These are phyloP conservation scores for Mycoemilia scoparia DNA, from an alignment of 192 early-diverging fungal species.

Conservation along the genomic window DNA sequence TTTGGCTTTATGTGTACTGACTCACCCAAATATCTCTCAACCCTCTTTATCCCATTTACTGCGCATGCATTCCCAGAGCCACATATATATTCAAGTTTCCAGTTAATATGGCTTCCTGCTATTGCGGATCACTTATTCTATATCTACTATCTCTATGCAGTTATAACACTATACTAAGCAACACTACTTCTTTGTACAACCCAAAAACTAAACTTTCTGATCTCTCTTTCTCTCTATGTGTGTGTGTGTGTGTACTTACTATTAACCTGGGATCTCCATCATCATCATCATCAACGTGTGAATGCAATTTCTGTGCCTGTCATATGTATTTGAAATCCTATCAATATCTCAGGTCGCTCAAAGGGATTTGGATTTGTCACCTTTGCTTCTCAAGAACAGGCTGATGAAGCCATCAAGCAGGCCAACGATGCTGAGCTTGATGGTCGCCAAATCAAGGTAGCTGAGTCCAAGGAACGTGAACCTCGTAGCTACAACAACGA, in stretches of 20 bases:
- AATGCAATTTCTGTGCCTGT: not conserved
- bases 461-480: constrained; percentile 40
- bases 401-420: constrained; percentile 46
- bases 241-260: not conserved
- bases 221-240: not conserved
- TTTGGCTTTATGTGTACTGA: too few relatives aligned
- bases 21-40: too few relatives aligned
- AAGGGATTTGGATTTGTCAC: constrained; percentile 83
- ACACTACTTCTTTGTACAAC: not conserved
- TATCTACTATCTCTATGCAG: too few relatives aligned
- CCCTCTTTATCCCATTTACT: too few relatives aligned
- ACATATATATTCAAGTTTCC: too few relatives aligned
- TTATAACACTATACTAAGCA: too few relatives aligned
- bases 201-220: not conserved
- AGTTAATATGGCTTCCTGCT: too few relatives aligned
- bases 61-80: too few relatives aligned
- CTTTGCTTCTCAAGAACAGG: constrained; percentile 40
- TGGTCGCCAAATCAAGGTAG: constrained; percentile 69
- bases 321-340: not conserved
- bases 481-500: too few relatives aligned
- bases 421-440: constrained; percentile 54
- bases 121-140: too few relatives aligned
- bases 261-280: not conserved
- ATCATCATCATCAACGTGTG: not conserved
- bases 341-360: constrained; percentile 34